A percentile compares a stretch with the other conserved stretches of the same genome.
Evolutionary conservation across 2,329 filamentous ascomycete species (phyloP).

Genomic region (Plenodomus biglobosus): DNA sequence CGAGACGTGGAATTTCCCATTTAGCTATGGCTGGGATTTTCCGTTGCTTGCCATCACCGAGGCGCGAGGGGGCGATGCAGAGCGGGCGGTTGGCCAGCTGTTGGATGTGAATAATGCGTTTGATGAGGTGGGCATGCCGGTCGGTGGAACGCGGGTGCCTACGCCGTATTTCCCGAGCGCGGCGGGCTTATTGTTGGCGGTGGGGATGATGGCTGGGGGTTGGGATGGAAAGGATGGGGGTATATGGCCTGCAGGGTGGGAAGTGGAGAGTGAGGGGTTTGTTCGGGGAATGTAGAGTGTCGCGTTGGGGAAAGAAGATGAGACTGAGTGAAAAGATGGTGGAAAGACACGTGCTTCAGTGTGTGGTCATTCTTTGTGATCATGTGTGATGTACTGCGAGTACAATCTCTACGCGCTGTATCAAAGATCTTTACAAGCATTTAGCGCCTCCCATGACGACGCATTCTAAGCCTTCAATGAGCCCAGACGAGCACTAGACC

Average conservation of each 20-base stretch:
- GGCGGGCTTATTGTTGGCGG: conserved; percentile 53
- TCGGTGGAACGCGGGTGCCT: conserved; percentile 56
- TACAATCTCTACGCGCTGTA: too few relatives aligned
- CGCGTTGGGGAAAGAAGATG: too few relatives aligned
- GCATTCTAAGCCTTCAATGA: too few relatives aligned
- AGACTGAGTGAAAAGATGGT: too few relatives aligned
- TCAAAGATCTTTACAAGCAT: too few relatives aligned
- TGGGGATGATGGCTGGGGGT: conserved; percentile 60
- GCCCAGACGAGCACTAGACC: not conserved
- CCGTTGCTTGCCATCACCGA: conserved; percentile 37
- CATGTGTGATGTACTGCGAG: too few relatives aligned
- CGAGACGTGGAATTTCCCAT: conserved; percentile 41
- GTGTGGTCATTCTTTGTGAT: too few relatives aligned
- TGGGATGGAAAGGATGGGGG: conserved; percentile 55
- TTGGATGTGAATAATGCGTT: conserved; percentile 56
- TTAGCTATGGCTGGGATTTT: conserved; percentile 42
- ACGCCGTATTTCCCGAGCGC: conserved; percentile 61
- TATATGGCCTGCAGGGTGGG: conserved; percentile 54
- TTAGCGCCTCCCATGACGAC: too few relatives aligned
- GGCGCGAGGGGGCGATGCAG: conserved; percentile 29
- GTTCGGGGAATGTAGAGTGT: conserved; percentile 22
- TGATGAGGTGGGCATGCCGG: conserved; percentile 59
- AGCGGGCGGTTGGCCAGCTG: conserved; percentile 42
- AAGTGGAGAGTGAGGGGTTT: conserved; percentile 55
- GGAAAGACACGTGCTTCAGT: not conserved